Evolutionary conservation across 225 moss, liverwort and hornwort species (phyloP), one percentile per base, ranked within the genome.

Genomic region (Pseudisothecium myosuroides): DNA sequence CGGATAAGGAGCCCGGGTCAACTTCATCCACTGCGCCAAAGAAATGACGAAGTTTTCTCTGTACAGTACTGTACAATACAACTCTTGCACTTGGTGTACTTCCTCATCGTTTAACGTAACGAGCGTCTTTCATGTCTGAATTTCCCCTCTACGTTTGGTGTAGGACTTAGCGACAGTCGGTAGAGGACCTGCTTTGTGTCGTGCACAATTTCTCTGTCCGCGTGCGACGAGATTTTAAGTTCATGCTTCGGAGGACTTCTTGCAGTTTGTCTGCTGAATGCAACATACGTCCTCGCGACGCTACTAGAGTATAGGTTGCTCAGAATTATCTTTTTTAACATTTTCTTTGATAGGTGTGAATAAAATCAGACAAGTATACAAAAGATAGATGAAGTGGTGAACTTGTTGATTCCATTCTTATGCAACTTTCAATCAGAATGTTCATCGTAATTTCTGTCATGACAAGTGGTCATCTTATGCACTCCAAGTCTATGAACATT

Each of bases 21-120:
- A 85, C 90, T 49, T 89, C 89, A 21, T 76, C 93, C 34, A 84
- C 90, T 68, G 85, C 89, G n/a, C 82, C 91, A 12, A 93, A 93
- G 90, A 93, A 91, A 82, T 93, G 88, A 93, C 52, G 21, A 39
- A 68, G 43, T 54, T 81, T 41, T 66, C 58, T 63, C 80, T 80
- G 59, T 80, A 80, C 54, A 14, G 65, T 56, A 49, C 79, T 79
- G 80, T 80, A 80, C 54, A 14, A 50, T 56, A 49, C 32, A 28
- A 21, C 29, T 32, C 45, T 86, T 55, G 67, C 88, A 36, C 82
- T 87, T 88, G 69, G 49, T 41, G n/a, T 88, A 26, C 36, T 52
- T 56, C 36, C 65, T 63, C 78, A 64, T 86, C 31, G 55, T 87
- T 76, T 52, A 52, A 31, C 63, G 43, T 52, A 52, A 31, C 63